Percentiles rank a stretch among this genome's conserved stretches.
Evolutionary conservation across 164 flowering plant species (phyloP).

Genomic region (Houttuynia cordata): DNA sequence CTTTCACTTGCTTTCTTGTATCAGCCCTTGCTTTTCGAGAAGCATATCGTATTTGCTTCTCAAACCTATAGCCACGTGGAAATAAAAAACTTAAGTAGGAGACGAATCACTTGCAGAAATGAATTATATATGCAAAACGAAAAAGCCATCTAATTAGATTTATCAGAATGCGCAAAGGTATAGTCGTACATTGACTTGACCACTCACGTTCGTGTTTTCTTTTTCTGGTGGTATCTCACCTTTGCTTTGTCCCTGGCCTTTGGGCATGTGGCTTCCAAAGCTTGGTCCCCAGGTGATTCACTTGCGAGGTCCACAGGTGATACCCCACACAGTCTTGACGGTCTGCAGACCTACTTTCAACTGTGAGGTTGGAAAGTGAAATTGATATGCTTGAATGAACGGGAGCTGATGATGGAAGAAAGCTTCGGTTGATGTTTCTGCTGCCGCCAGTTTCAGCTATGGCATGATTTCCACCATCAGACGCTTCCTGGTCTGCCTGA

Average conservation of each 20-base stretch:
- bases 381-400: slow-evolving; percentile 40
- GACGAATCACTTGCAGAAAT: too few species aligned
- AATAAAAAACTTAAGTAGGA: not conserved
- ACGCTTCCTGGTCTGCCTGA: slow-evolving; percentile 19
- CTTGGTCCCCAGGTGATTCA: slow-evolving; percentile 60
- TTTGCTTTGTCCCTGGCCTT: slow-evolving; percentile 62
- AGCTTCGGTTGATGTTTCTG: slow-evolving; percentile 26
- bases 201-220: slow-evolving; percentile 53
- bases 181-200: too few species aligned
- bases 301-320: slow-evolving; percentile 37
- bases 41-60: slow-evolving; percentile 48
- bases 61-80: slow-evolving; percentile 27
- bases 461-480: slow-evolving; percentile 15
- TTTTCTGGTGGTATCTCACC: slow-evolving; percentile 79
- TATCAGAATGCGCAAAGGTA: too few species aligned
- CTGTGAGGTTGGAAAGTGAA: slow-evolving; percentile 41
- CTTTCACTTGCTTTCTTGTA: slow-evolving; percentile 52
- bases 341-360: slow-evolving; percentile 52
- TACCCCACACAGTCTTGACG: slow-evolving; percentile 58
- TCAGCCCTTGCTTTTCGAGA: slow-evolving; percentile 65
- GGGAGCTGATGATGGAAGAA: slow-evolving; percentile 25
- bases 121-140: too few species aligned
- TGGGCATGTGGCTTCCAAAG: slow-evolving; percentile 34
- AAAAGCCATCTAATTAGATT: too few species aligned
- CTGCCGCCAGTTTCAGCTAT: slow-evolving; percentile 27